phyloP scores from a whole-genome alignment of 129 eudicot species.

The Flaveria trinervia region DNA sequence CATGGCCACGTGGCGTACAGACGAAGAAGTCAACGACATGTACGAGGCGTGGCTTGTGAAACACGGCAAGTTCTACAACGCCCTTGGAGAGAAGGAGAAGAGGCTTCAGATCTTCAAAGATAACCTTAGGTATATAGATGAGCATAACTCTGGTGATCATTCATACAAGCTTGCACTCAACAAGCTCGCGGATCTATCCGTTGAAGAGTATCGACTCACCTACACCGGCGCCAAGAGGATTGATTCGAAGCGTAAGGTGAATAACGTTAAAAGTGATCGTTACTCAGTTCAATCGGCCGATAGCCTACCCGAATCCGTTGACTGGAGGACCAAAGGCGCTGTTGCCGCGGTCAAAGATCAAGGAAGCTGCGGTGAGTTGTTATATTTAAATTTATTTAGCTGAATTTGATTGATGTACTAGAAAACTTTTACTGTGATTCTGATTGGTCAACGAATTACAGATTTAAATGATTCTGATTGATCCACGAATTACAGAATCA shows the following conservation, averaged over 20 bases:
- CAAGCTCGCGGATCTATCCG: conserved; percentile 78
- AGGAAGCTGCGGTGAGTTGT: conserved; percentile 75
- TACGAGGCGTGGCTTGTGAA: conserved; percentile 51
- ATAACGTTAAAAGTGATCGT: conserved; percentile 47
- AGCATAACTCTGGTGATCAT: conserved; percentile 52
- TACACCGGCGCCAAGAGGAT: conserved; percentile 45
- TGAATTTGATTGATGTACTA: neutral
- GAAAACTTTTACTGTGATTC: neutral
- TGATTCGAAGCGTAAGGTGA: conserved; percentile 22
- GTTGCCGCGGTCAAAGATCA: conserved; percentile 78
- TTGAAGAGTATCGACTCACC: conserved; percentile 67
- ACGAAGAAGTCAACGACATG: conserved; percentile 33
- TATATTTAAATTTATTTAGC: neutral
- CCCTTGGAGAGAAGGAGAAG: conserved; percentile 47
- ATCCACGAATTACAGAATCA: neutral
- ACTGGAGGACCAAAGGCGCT: conserved; percentile 82
- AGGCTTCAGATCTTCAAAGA: conserved; percentile 78
- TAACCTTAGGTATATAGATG: conserved; percentile 64
- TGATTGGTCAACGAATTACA: conserved; percentile 14
- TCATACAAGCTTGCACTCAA: conserved; percentile 64
- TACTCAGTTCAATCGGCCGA: conserved; percentile 51
- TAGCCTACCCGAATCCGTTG: conserved; percentile 69
- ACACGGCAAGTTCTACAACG: conserved; percentile 50
- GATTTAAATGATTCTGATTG: neutral
- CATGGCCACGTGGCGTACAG: conserved; percentile 25